phyloP scores from a whole-genome alignment of 2,329 filamentous ascomycete genomes.

The Zalaria sp. region DNA sequence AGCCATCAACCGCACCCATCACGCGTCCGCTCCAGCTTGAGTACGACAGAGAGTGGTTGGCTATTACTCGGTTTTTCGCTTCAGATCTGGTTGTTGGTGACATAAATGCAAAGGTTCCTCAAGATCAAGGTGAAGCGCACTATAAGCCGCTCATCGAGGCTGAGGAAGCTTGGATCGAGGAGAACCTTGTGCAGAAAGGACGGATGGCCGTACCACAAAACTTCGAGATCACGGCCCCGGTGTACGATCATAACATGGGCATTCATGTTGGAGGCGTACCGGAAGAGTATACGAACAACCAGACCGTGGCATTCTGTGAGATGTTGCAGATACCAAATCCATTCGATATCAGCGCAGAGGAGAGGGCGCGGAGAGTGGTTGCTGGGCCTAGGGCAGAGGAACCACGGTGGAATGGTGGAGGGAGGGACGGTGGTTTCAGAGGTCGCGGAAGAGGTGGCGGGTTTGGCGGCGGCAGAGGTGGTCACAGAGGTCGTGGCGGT shows the following conservation, averaged over 20 bases:
- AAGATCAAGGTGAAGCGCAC: constrained; percentile 51
- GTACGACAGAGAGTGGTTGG: constrained; percentile 92
- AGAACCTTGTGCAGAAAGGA: constrained; percentile 50
- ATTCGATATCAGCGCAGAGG: constrained; percentile 59
- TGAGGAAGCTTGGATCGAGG: constrained; percentile 67
- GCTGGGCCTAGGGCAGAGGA: constrained; percentile 39
- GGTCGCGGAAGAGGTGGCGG: constrained; percentile 7
- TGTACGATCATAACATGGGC: constrained; percentile 45
- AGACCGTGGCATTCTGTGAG: constrained; percentile 70
- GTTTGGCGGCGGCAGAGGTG: constrained; percentile 10
- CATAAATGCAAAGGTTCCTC: constrained; percentile 35
- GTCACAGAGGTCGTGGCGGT: constrained; percentile 10
- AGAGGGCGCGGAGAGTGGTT: constrained; percentile 45
- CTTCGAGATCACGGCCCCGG: constrained; percentile 62
- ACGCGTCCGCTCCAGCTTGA: constrained; percentile 44
- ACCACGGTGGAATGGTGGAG: constrained; percentile 11
- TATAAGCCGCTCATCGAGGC: constrained; percentile 56
- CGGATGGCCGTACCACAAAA: constrained; percentile 62
- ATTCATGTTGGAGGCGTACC: constrained; percentile 50
- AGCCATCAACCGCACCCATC: constrained; percentile 13
- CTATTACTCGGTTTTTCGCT: constrained; percentile 76
- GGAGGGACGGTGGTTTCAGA: neutral
- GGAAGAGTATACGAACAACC: constrained; percentile 71
- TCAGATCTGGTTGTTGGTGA: constrained; percentile 48
- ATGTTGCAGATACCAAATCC: constrained; percentile 64